Conservation (phyloP, 2,329 filamentous ascomycete genomes). For the Scytalidium lignicola region DNA sequence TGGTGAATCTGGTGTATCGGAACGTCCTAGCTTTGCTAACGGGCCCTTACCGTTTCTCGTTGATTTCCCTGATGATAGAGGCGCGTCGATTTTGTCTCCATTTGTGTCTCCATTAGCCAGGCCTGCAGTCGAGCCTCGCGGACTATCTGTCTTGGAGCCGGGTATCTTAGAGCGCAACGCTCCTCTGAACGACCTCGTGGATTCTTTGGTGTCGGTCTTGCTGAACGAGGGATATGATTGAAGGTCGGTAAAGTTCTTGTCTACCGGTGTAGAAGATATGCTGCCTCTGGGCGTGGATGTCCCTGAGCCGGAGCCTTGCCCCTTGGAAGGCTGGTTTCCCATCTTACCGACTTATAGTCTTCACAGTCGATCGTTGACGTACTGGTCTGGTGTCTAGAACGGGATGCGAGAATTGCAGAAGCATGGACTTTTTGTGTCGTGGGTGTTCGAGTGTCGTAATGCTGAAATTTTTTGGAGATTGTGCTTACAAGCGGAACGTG, state of each 20-base stretch:
- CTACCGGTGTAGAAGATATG: slow-evolving; percentile 24
- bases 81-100: slow-evolving; percentile 65
- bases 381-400: neutral
- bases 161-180: slow-evolving; percentile 75
- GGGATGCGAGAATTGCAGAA: neutral
- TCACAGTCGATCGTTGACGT: neutral
- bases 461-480: neutral
- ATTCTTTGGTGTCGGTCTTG: slow-evolving; percentile 90
- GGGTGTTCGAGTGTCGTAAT: neutral
- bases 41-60: slow-evolving; percentile 51
- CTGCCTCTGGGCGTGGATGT: slow-evolving; percentile 21
- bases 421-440: neutral
- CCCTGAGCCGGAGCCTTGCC: slow-evolving; percentile 15
- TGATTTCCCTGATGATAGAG: slow-evolving; percentile 72
- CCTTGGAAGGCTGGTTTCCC: slow-evolving; percentile 67
- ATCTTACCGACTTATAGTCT: slow-evolving; percentile 38
- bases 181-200: slow-evolving; percentile 76
- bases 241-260: slow-evolving; percentile 36
- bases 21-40: slow-evolving; percentile 38
- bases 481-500: neutral
- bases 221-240: slow-evolving; percentile 89
- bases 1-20: slow-evolving; percentile 34
- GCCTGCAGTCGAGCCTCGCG: slow-evolving; percentile 60
- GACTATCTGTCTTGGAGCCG: slow-evolving; percentile 71
- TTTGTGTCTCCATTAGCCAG: slow-evolving; percentile 50